Evolutionary conservation across 106 monocot species (phyloP), one percentile per base, ranked within the genome.

Genomic region (Posidonia australis): DNA sequence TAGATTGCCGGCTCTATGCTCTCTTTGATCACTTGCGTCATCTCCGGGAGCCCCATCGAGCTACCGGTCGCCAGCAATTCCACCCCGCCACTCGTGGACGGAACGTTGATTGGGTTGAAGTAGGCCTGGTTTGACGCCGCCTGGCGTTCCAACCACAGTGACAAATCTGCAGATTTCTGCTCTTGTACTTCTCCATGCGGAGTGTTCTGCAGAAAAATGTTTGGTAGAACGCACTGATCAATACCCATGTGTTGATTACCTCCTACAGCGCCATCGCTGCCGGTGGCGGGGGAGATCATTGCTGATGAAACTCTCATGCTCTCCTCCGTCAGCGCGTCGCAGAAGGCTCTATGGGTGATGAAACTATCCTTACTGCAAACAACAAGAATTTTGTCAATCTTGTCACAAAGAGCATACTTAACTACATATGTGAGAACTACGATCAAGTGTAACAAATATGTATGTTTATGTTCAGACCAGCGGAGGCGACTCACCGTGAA

Each of bases 251-350:
- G 26, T 5, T 16, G 27, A 16, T 14, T 6, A 58, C 28, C 28
- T 5, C 30, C 17, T 25, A 12, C 26, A 14, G 58, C 58, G 26
- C 1, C 7, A 22, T 55, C 22, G 36, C 36, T 7, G 7, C 7
- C 36, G 5, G 36, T 36, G 3, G 22, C 54, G 21, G 54, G n/a
- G 0, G 54, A 14, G 58, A 58, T 17, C 3, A 58, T 58, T 12
- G 58, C 10, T 17, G 30, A 13, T 5, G 58, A 14, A 0, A n/a
- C 6, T 58, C 58, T 58, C 30, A 58, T 58, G 44, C 46, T 70
- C 46, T 70, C 60, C 23, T 61, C 70, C 22, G 70, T 60, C 30
- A 70, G 48, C 9, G 70, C 70, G 12, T 70, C 70, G 25, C 70
- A 70, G 51, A 62, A 70, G 13, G 70, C 59, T 62, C 70, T 44